Evolutionary conservation across 345 rosid genomes (phyloP), one percentile per base, ranked within the genome.

Genomic region (Bruguiera sexangula): DNA sequence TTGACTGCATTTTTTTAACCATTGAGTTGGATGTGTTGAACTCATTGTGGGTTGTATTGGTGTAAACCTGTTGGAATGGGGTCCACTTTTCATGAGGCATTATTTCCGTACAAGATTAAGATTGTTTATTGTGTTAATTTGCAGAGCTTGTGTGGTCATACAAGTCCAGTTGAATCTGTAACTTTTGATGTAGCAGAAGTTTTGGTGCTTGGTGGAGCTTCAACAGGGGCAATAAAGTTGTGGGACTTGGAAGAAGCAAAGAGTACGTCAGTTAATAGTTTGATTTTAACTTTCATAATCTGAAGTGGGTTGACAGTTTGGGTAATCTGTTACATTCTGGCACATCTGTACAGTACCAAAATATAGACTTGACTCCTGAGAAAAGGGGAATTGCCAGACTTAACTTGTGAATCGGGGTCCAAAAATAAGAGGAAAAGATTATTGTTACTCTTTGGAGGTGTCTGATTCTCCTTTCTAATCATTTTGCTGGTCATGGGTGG

Each of bases 211-310:
- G 90, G 76, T 15, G 96, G 96, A 74, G 86, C 89, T 83, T 84
- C 96, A n/a, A 52, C 88, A 1, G 96, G 96, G 54, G 83, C 75
- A 43, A 77, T 89, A 70, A 89, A 89, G 83, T 79, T 89, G 55
- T 89, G 96, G 96, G 96, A 89, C 83, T 73, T 89, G 64, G 96
- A 89, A 80, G 96, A 85, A 75, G 82, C 86, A 71, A 89, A 89
- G 82, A 75, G 96, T 89, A 87, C 74, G 90, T 83, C 60, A 29
- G 62, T 60, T 43, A 51, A 50, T 60, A 46, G 65, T 5, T 79
- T 76, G 64, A 34, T 13, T 56, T 73, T 67, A 48, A 50, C 50
- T 62, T 48, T 37, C 16, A 53, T 55, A 27, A 59, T 51, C 3
- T 43, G 16, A 26, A 66, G 21, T 16, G 60, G 34, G 57, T 60